Evolutionary conservation across 1,139 yeast genomes (phyloP), one percentile per base, ranked within the genome.

Genomic region (Debaryomyces coudertii): DNA sequence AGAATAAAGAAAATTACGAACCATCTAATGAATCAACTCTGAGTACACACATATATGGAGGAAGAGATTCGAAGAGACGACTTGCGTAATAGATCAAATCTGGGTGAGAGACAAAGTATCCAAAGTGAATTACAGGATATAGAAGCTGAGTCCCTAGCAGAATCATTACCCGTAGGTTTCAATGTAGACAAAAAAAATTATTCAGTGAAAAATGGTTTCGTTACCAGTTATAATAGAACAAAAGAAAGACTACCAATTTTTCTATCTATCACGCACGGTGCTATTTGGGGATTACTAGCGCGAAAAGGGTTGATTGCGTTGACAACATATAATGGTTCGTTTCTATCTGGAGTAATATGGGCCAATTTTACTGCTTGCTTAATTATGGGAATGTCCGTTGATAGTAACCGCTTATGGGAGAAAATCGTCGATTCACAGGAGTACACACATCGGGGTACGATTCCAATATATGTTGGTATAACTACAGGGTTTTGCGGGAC

Each of bases 401-500:
- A 59, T 46, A 61, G 69, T 46, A 53, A 53, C 44, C 29, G 37
- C 7, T 16, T 66, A 39, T 65, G 80, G 77, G 59, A 54, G 15
- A 38, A 28, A 11, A 46, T 68, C 38, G 47, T 60, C 27, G 51
- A 52, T 8, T 41, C 48, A 7, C 40, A 37, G 4, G 38, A 24
- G 7, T 43, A 30, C n/a, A 36, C 52, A 5, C 60, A 58, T 36
- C 80, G 73, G 55, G 77, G 71, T 7, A 61, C 72, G 7, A 60
- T 79, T 7, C 78, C 83, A 0, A 52, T 88, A 3, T 85, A 80
- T 55, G 66, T 73, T 1, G 90, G 89, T 0, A 53, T 90, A 14
- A 80, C 95, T 0, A 84, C 93, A 0, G 99, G 98, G 0, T 85
- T 83, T 55, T 90, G 71, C 65, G 99, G 99, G 0, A 77, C 93